Conservation (phyloP, 2,329 filamentous ascomycete species). For the Colletotrichum cereale region DNA sequence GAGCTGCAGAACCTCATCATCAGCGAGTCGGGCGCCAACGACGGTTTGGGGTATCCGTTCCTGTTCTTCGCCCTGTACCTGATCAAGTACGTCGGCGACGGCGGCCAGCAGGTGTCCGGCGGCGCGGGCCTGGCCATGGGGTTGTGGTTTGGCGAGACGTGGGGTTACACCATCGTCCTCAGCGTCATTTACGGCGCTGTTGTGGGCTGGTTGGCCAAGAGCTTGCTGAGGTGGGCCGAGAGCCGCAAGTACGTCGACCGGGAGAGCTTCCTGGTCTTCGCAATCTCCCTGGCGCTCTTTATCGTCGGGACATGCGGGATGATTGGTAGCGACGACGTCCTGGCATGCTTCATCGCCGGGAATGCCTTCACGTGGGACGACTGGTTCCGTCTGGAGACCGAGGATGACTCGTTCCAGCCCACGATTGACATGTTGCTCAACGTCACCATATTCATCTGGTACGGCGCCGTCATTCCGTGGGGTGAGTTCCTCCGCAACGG, state of each 20-base stretch:
- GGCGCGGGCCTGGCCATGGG: constrained; percentile 77
- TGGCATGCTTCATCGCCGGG: constrained; percentile 93
- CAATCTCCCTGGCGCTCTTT: constrained; percentile 86
- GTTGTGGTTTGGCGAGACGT: constrained; percentile 87
- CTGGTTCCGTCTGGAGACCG: constrained; percentile 90
- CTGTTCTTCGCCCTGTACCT: constrained; percentile 87
- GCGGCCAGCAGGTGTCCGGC: constrained; percentile 65
- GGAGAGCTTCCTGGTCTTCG: constrained; percentile 90
- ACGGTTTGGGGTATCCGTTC: constrained; percentile 90
- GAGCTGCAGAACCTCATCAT: constrained; percentile 84
- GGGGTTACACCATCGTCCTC: constrained; percentile 84
- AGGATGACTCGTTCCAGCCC: constrained; percentile 92
- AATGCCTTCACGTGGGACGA: constrained; percentile 94
- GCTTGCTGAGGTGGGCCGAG: constrained; percentile 86
- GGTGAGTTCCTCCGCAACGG: constrained; percentile 72
- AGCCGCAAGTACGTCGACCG: constrained; percentile 84
- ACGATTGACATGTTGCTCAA: constrained; percentile 97
- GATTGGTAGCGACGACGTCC: constrained; percentile 88
- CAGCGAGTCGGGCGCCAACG: constrained; percentile 88
- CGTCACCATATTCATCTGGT: constrained; percentile 90
- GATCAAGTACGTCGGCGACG: constrained; percentile 78
- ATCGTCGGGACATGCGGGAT: constrained; percentile 89
- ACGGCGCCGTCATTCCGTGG: constrained; percentile 89
- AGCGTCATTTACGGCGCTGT: constrained; percentile 82
- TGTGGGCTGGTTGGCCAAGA: constrained; percentile 85